Conservation (phyloP, 2,329 filamentous ascomycete species). For the Fusarium secorum region DNA sequence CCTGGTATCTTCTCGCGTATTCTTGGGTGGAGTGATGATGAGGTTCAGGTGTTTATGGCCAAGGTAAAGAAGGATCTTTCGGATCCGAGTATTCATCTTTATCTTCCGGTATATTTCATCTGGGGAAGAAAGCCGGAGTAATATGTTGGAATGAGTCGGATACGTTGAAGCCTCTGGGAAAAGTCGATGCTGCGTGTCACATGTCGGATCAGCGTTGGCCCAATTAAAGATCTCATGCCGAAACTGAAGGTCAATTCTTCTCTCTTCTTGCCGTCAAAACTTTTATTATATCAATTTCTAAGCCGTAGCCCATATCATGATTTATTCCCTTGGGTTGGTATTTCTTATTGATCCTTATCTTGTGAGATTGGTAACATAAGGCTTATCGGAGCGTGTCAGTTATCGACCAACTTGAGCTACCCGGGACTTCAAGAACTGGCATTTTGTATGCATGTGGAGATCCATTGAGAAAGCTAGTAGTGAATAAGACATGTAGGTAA, state of each 20-base stretch:
- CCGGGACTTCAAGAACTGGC: background rate
- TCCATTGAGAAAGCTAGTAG: fast-evolving
- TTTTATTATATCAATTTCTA: background rate
- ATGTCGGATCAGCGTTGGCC: background rate
- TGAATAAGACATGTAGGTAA: fast-evolving
- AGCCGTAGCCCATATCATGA: fast-evolving
- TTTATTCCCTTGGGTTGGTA: fast-evolving
- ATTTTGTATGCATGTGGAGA: fast-evolving
- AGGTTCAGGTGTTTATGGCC: conserved; percentile 33
- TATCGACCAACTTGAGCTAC: background rate
- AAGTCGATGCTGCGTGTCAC: fast-evolving
- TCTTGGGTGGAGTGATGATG: conserved; percentile 30
- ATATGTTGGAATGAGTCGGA: fast-evolving
- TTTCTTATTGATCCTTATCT: background rate
- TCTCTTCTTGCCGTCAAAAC: fast-evolving
- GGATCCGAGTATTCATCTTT: conserved; percentile 29
- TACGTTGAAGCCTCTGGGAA: fast-evolving
- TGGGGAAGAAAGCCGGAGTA: conserved; percentile 29
- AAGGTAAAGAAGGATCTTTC: conserved; percentile 32
- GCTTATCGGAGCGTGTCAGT: background rate
- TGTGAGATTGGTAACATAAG: background rate
- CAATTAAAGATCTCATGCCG: too few species aligned
- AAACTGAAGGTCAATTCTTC: too few species aligned
- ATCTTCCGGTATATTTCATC: conserved; percentile 31
- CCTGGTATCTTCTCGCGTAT: conserved; percentile 30